phyloP scores from a whole-genome alignment of 345 rosid species.

The Eucalyptus marginata region DNA sequence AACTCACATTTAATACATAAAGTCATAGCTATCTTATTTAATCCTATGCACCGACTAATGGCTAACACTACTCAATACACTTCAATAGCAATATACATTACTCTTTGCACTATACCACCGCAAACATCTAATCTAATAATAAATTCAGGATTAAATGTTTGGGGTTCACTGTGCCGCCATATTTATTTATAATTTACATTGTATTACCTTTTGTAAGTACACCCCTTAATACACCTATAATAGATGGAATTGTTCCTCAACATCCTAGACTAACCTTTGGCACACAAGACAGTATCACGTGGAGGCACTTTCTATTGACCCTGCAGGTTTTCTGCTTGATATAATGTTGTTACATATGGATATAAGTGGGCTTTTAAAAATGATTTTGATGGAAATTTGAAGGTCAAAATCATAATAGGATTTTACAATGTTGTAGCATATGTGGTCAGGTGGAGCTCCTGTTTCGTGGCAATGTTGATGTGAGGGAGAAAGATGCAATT shows the following conservation, averaged over 20 bases:
- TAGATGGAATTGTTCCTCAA: not conserved
- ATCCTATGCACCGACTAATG: not conserved
- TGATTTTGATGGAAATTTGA: not conserved
- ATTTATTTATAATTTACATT: not conserved
- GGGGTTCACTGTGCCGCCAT: not conserved
- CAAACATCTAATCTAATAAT: not conserved
- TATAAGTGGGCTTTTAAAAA: not conserved
- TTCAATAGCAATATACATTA: not conserved
- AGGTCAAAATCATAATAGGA: not conserved
- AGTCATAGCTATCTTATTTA: not conserved
- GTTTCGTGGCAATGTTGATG: constrained; percentile 47
- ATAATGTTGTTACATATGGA: not conserved
- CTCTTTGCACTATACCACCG: not conserved
- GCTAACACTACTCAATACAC: not conserved
- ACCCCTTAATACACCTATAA: not conserved
- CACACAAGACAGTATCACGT: not conserved
- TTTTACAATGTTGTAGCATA: not conserved
- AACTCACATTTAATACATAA: not conserved
- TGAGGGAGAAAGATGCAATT: constrained; percentile 58
- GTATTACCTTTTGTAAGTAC: not conserved
- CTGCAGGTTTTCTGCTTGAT: not conserved
- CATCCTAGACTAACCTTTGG: not conserved
- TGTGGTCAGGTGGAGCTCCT: constrained; percentile 80
- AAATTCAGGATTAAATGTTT: not conserved
- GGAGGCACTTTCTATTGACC: not conserved